A percentile compares a stretch with the other conserved stretches of the same genome.
These are phyloP conservation scores for Geosmithia flava DNA, from an alignment of 2,329 filamentous ascomycete species.

Conservation along the genomic window DNA sequence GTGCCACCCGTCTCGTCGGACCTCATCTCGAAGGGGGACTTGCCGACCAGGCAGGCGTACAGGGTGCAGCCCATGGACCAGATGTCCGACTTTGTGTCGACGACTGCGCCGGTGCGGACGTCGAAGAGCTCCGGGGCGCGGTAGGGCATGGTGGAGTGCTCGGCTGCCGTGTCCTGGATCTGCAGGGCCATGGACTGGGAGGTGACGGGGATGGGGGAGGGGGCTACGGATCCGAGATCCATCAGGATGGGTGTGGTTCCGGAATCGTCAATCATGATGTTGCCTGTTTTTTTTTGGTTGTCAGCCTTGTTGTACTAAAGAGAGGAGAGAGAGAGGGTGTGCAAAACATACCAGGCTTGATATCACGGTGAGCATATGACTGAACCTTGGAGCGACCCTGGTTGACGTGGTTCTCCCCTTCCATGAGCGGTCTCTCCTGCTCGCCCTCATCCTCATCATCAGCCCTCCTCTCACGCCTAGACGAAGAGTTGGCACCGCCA, in stretches of 20 bases:
- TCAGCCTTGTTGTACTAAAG: neutral
- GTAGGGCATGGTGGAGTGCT: conserved; percentile 98
- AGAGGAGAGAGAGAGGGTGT: neutral
- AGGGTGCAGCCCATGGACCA: conserved; percentile 98
- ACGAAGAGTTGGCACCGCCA: conserved; percentile 10
- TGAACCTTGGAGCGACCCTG: conserved; percentile 51
- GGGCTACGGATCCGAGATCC: conserved; percentile 88
- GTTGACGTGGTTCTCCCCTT: conserved; percentile 55
- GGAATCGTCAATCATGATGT: conserved; percentile 96
- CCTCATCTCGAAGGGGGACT: conserved; percentile 91
- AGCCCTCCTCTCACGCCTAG: conserved; percentile 24
- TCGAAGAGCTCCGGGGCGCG: conserved; percentile 96
- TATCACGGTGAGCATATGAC: conserved; percentile 89
- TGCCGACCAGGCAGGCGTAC: conserved; percentile 91
- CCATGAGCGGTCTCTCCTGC: conserved; percentile 76
- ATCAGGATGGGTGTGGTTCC: conserved; percentile 85
- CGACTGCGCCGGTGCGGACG: conserved; percentile 80
- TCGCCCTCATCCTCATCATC: conserved; percentile 60
- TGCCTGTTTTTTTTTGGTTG: conserved; percentile 36
- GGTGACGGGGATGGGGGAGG: conserved; percentile 78
- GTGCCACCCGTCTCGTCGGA: conserved; percentile 94
- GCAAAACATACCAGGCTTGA: conserved; percentile 71
- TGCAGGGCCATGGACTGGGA: conserved; percentile 82
- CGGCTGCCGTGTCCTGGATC: conserved; percentile 86
- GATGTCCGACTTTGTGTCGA: conserved; percentile 96